Conservation (phyloP, 805 yeast species). For the Pichia exigua region DNA sequence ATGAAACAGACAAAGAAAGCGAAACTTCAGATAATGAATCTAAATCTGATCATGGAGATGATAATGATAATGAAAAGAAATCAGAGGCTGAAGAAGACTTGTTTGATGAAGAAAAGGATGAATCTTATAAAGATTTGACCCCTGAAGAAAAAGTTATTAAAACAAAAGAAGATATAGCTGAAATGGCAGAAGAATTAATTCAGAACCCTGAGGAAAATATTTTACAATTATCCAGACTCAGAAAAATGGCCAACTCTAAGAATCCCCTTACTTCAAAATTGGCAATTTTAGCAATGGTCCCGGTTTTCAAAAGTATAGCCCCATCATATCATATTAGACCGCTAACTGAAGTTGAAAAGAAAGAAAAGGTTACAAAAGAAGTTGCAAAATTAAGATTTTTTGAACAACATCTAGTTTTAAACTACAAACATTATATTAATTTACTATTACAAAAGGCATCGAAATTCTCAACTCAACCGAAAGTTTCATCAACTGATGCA, state of each 20-base stretch:
- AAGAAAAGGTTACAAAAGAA: constrained; percentile 78
- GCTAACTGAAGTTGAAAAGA: constrained; percentile 69
- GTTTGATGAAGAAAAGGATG: constrained; percentile 25
- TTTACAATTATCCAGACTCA: constrained; percentile 51
- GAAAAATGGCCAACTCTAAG: constrained; percentile 62
- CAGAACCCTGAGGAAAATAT: constrained; percentile 89
- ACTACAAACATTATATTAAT: constrained; percentile 63
- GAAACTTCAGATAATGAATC: constrained; percentile 38
- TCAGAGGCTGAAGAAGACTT: constrained; percentile 57
- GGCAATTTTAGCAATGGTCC: constrained; percentile 70
- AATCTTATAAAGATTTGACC: constrained; percentile 37
- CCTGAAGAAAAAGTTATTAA: constrained; percentile 48
- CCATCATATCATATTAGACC: constrained; percentile 87
- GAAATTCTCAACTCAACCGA: constrained; percentile 26
- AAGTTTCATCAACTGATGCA: constrained; percentile 28
- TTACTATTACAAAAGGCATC: constrained; percentile 34
- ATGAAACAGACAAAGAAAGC: constrained; percentile 24
- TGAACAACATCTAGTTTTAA: constrained; percentile 68
- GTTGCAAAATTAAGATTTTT: constrained; percentile 68
- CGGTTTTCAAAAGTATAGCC: constrained; percentile 75
- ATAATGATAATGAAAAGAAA: constrained; percentile 10
- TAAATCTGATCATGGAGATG: constrained; percentile 65
- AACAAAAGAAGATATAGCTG: constrained; percentile 79
- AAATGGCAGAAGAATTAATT: constrained; percentile 62
- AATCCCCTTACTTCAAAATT: constrained; percentile 61